A percentile compares a stretch with the other conserved stretches of the same genome.
Conservation (phyloP, 139 green algal species). For the Cymbomonas tetramitiformis region DNA sequence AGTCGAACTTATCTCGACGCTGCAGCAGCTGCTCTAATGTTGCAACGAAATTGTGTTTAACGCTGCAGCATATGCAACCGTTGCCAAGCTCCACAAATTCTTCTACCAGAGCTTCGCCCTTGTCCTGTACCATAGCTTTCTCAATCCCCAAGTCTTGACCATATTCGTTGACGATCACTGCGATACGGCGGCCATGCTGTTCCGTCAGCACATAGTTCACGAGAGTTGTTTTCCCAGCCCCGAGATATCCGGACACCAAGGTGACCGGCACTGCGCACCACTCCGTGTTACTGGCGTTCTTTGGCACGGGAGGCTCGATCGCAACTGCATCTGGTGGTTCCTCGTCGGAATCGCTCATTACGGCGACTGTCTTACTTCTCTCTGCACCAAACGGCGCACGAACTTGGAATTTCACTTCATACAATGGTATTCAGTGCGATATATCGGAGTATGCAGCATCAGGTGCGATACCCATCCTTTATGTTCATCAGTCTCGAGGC, state of each 20-base stretch:
- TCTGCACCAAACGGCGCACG: too few relatives aligned
- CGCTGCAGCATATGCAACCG: conserved; percentile 90
- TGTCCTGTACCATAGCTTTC: conserved; percentile 50
- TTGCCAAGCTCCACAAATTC: conserved; percentile 91
- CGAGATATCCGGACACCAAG: conserved; percentile 29
- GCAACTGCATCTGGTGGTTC: too few relatives aligned
- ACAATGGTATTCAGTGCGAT: too few relatives aligned
- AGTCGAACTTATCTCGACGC: conserved; percentile 43
- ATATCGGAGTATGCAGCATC: too few relatives aligned
- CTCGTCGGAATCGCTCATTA: too few relatives aligned
- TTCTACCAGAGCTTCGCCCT: conserved; percentile 32
- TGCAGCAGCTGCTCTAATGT: conserved; percentile 27
- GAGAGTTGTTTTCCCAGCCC: conserved; percentile 64
- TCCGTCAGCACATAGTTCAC: conserved; percentile 76
- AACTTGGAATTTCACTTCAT: too few relatives aligned
- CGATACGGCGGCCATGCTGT: conserved; percentile 58
- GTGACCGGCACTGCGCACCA: too few relatives aligned
- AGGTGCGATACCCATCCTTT: too few relatives aligned
- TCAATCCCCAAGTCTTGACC: conserved; percentile 65
- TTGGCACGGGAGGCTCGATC: too few relatives aligned
- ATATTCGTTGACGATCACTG: conserved; percentile 84
- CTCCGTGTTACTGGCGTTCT: too few relatives aligned
- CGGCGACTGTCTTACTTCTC: too few relatives aligned
- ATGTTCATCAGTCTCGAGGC: too few relatives aligned
- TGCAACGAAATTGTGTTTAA: conserved; percentile 81